Evolutionary conservation across 345 rosid species (phyloP).

Genomic region (Arabidopsis suecica): DNA sequence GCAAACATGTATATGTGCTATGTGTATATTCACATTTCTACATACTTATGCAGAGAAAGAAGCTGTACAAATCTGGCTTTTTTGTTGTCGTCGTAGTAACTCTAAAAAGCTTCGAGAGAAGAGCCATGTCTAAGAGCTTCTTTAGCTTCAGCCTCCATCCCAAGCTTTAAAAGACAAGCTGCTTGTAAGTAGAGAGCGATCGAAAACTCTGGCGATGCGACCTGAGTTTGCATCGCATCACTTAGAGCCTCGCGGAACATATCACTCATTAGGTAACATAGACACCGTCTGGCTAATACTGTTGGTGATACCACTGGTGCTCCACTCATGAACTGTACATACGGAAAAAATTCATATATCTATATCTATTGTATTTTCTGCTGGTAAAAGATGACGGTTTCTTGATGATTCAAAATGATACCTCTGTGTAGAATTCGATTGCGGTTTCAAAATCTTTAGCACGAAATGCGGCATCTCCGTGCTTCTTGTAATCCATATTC

Average conservation of each 20-base stretch:
- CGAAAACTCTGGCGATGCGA: slow-evolving; percentile 80
- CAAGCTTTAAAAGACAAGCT: slow-evolving; percentile 80
- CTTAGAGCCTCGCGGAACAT: slow-evolving; percentile 83
- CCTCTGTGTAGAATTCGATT: slow-evolving; percentile 81
- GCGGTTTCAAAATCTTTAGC: slow-evolving; percentile 82
- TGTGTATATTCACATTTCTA: slow-evolving; percentile 36
- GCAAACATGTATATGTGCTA: slow-evolving; percentile 34
- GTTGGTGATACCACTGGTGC: slow-evolving; percentile 94
- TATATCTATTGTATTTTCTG: not conserved
- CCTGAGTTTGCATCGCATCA: slow-evolving; percentile 92
- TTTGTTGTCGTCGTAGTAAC: slow-evolving; percentile 30
- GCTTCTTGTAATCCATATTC: slow-evolving; percentile 84
- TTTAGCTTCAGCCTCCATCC: slow-evolving; percentile 85
- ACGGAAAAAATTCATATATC: not conserved
- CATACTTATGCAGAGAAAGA: slow-evolving; percentile 32
- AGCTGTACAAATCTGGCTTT: slow-evolving; percentile 50
- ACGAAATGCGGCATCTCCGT: slow-evolving; percentile 89
- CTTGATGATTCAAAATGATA: slow-evolving; percentile 33
- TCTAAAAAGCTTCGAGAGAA: slow-evolving; percentile 63
- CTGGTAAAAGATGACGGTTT: not conserved
- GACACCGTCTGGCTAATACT: slow-evolving; percentile 82
- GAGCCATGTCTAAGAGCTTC: slow-evolving; percentile 88
- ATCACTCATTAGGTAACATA: slow-evolving; percentile 75
- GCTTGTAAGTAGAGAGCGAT: slow-evolving; percentile 88
- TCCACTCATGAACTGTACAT: slow-evolving; percentile 76